phyloP scores from a whole-genome alignment of 257 asterid genomes.

The Jacaranda copaia region DNA sequence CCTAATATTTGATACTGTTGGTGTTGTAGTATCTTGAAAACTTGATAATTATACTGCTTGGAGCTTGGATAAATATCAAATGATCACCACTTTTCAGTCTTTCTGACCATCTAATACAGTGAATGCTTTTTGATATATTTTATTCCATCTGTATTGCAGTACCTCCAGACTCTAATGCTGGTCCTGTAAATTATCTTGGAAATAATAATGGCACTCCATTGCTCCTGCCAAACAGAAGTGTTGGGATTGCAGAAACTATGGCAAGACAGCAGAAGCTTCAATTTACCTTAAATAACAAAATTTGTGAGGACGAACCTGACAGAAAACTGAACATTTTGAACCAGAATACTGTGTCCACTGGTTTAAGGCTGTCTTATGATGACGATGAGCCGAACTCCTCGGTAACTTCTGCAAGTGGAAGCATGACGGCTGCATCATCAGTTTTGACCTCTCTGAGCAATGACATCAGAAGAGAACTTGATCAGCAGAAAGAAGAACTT shows the following conservation, averaged over 20 bases:
- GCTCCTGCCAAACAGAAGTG: slow-evolving; percentile 52
- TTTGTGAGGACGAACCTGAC: slow-evolving; percentile 58
- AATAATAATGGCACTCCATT: slow-evolving; percentile 48
- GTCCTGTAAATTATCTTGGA: slow-evolving; percentile 69
- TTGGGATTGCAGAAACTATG: slow-evolving; percentile 54
- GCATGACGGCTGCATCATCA: slow-evolving; percentile 58
- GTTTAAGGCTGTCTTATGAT: slow-evolving; percentile 81
- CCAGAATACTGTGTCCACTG: slow-evolving; percentile 82
- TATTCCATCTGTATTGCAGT: slow-evolving; percentile 48
- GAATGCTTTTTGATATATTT: slow-evolving; percentile 16
- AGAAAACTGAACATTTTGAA: slow-evolving; percentile 45
- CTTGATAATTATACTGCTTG: background rate
- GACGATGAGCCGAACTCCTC: slow-evolving; percentile 82
- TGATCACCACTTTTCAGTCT: background rate
- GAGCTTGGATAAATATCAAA: slow-evolving; percentile 9
- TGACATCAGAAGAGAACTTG: slow-evolving; percentile 67
- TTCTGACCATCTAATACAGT: background rate
- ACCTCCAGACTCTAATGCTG: slow-evolving; percentile 56
- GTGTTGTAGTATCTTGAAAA: too few relatives aligned
- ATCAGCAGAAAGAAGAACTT: slow-evolving; percentile 70
- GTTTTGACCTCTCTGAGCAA: slow-evolving; percentile 54
- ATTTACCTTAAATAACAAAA: slow-evolving; percentile 54
- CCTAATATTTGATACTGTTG: too few relatives aligned
- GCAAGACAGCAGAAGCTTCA: slow-evolving; percentile 64
- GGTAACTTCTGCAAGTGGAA: slow-evolving; percentile 70